Evolutionary conservation across 1,284 basidiomycete genomes (phyloP).

Genomic region (Laetiporus sulphureus): DNA sequence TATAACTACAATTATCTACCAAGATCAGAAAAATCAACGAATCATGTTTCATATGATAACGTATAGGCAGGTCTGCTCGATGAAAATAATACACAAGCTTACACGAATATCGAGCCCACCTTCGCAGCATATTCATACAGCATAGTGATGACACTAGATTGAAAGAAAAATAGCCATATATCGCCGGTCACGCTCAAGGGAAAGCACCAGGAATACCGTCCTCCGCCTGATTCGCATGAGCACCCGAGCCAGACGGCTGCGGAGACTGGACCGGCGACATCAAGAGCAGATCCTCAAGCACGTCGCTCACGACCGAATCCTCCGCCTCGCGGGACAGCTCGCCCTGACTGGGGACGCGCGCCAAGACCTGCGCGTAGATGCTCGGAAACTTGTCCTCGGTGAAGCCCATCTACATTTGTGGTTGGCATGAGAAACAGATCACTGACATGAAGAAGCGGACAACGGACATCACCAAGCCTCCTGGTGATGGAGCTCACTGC

Average conservation of each 20-base stretch:
- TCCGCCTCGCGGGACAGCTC: conserved; percentile 27
- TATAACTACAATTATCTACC: too few species aligned
- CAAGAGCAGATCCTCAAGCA: conserved; percentile 47
- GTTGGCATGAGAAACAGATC: conserved; percentile 2
- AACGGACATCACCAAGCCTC: conserved; percentile 20
- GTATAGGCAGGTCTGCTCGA: too few species aligned
- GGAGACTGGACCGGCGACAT: conserved; percentile 8
- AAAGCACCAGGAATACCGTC: neutral
- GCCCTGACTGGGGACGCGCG: conserved; percentile 34
- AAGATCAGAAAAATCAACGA: too few species aligned
- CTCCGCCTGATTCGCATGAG: too few species aligned
- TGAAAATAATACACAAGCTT: too few species aligned
- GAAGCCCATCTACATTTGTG: conserved; percentile 60
- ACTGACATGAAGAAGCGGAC: conserved; percentile 2
- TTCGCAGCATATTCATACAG: too few species aligned
- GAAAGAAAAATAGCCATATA: too few species aligned
- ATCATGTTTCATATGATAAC: too few species aligned
- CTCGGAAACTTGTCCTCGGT: conserved; percentile 46
- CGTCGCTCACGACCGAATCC: conserved; percentile 43
- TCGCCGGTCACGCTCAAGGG: too few species aligned
- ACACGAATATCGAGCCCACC: too few species aligned
- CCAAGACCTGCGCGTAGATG: conserved; percentile 44
- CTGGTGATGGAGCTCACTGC: conserved; percentile 8
- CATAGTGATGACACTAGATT: too few species aligned
- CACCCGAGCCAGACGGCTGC: conserved; percentile 15